These are phyloP conservation scores for Elsinoe australis DNA, from an alignment of 2,329 filamentous ascomycete species.

Conservation along the genomic window DNA sequence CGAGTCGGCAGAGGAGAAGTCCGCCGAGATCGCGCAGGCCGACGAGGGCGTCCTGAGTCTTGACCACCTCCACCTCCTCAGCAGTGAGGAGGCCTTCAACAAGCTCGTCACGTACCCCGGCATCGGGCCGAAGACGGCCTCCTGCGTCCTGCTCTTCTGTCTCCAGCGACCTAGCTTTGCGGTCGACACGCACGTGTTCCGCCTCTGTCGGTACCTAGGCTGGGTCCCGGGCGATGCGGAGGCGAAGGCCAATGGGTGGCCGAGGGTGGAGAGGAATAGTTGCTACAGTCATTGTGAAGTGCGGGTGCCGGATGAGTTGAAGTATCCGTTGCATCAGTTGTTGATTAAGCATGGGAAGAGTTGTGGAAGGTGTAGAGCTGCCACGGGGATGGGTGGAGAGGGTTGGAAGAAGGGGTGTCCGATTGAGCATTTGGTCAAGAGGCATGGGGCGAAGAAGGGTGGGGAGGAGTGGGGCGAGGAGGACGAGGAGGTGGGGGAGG, in stretches of 20 bases:
- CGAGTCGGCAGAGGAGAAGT: slow-evolving; percentile 44
- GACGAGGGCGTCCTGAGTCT: slow-evolving; percentile 56
- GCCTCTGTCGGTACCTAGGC: slow-evolving; percentile 53
- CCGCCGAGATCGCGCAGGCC: slow-evolving; percentile 50
- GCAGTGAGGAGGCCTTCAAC: slow-evolving; percentile 50
- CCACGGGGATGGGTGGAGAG: slow-evolving; percentile 52
- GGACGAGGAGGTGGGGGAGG: slow-evolving; percentile 71
- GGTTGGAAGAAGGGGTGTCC: slow-evolving; percentile 58
- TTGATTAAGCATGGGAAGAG: slow-evolving; percentile 56
- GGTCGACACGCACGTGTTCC: slow-evolving; percentile 60
- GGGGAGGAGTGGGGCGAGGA: slow-evolving; percentile 43
- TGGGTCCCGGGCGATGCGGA: slow-evolving; percentile 47
- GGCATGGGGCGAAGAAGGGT: slow-evolving; percentile 49
- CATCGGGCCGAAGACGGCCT: slow-evolving; percentile 59
- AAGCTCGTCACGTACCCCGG: slow-evolving; percentile 53
- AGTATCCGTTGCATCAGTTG: slow-evolving; percentile 56
- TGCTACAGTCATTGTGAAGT: slow-evolving; percentile 55
- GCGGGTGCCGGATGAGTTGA: slow-evolving; percentile 53
- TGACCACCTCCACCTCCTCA: slow-evolving; percentile 51
- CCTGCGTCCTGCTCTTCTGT: slow-evolving; percentile 58
- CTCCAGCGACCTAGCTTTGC: slow-evolving; percentile 56
- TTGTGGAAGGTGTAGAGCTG: slow-evolving; percentile 53
- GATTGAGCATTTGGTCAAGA: slow-evolving; percentile 55
- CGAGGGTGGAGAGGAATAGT: slow-evolving; percentile 42
- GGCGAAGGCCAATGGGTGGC: slow-evolving; percentile 36